Evolutionary conservation across 352 stramenopile species (phyloP), one percentile per base, ranked within the genome.

Genomic region (Blastocystis sp.): DNA sequence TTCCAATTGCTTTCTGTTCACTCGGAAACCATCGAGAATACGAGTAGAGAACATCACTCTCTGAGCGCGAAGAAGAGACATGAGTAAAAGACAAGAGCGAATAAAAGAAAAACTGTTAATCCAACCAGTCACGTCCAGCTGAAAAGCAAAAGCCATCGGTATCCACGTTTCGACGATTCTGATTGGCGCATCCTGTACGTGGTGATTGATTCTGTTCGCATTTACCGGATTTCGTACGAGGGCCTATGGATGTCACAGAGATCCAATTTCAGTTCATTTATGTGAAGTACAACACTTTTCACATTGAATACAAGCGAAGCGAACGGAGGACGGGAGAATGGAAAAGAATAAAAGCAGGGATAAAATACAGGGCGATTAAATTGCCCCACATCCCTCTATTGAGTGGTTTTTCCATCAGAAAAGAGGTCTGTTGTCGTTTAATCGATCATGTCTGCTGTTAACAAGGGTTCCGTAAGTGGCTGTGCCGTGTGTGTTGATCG

Each of bases 391-490:
- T 21, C 3, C 63, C 44, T 7, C n/a, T 51, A 16, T 65, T 46
- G 29, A 9, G 11, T 27, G 4, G 36, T 29, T 48, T 63, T 64
- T 16, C 56, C 42, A 51, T 48, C 67, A 81, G 69, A 81, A 81
- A 81, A 81, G 69, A 81, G 69, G 69, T 81, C 44, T n/a, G 61
- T 81, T 64, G 49, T 64, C 49, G 21, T 27, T 32, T 42, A 38
- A 64, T 7, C 36, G 9, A 48, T 4, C 21, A 81, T 81, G 69
- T 64, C 69, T 65, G 40, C 46, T 44, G 51, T 29, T 46, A 44
- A 16, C 2, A 81, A 57, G 48, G 29, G 18, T 81, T 40, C 29
- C 29, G 69, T 81, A 81, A 46, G 69, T 61, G 27, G 24, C 9
- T 18, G 34, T 40, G 24, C 8, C 69, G 27, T 42, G 36, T 27